Base-by-base conservation (phyloP, 441 rosid species). In the Hypseocharis bilobata region DNA sequence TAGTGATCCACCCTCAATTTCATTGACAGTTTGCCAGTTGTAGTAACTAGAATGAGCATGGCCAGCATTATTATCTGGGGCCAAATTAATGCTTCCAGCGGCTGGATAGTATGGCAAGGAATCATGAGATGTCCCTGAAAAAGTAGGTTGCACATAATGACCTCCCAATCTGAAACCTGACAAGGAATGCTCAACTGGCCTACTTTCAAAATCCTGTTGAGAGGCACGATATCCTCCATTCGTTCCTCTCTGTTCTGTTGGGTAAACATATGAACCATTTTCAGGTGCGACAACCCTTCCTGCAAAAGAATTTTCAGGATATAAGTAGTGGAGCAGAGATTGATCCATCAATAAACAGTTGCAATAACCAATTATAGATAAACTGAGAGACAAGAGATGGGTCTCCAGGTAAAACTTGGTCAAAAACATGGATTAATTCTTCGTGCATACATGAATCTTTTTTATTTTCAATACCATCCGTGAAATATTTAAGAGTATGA, bases 251-350 rank as follows among this genome's bases (percentile, higher is more conserved):
- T 28, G 63, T 60, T 67, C 67, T 63, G 40, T 30, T 19, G 72
- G 71, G 62, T 70, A 65, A 63, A 66, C 49, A 65, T 62, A 44
- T 14, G 60, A 62, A 57, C 45, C 65, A 63, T 64, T 73, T 34
- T 51, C 72, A 22, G 72, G 72, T 65, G 68, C 59, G 59, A 54
- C 55, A 58, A 62, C 60, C 73, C 76, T 58, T 60, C 74, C 82
- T 79, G 74, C 64, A 65, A 56, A 6, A 25, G 4, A 40, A 60
- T 0, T 26, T 32, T 13, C 51, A 58, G 52, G 34, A 58, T 30
- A 32, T 34, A 60, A 59, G 62, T 60, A 20, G 54, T 26, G 25
- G 55, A 23, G 59, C 45, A 36, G 57, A 68, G 49, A 64, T 14
- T 17, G 55, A 30, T 60, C 42, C 36, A 69, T 23, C 26, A 51